Conservation (phyloP, 352 stramenopile species). For the Peronospora farinosa region DNA sequence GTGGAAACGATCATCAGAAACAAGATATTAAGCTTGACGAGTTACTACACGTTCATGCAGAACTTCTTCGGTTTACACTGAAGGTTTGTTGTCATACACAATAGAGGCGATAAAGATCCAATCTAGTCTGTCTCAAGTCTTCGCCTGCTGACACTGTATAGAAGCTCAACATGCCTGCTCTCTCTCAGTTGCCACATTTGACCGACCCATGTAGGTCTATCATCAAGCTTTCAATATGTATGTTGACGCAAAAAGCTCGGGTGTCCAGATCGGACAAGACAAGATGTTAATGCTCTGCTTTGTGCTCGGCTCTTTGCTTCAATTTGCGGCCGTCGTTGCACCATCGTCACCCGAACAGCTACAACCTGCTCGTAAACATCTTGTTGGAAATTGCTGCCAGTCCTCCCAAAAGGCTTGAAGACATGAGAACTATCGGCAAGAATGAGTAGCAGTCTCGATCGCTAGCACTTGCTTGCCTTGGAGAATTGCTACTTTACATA, state of each 20-base stretch:
- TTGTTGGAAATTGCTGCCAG: slow-evolving; percentile 22
- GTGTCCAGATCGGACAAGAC: slow-evolving; percentile 7
- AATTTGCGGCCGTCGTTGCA: slow-evolving; percentile 64
- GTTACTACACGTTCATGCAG: slow-evolving; percentile 19
- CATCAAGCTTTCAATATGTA: slow-evolving; percentile 44
- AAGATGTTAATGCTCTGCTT: slow-evolving; percentile 45
- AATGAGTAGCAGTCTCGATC: slow-evolving; percentile 18
- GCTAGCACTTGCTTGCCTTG: slow-evolving; percentile 47
- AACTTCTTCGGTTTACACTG: slow-evolving; percentile 39
- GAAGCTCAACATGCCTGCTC: slow-evolving; percentile 56
- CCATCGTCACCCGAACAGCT: slow-evolving; percentile 52
- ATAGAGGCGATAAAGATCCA: slow-evolving; percentile 59
- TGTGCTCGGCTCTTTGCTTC: slow-evolving; percentile 61
- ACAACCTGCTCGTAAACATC: slow-evolving; percentile 36
- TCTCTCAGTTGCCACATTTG: slow-evolving; percentile 43
- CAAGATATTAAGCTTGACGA: slow-evolving; percentile 40
- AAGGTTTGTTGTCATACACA: slow-evolving; percentile 36
- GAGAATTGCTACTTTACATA: slow-evolving; percentile 72
- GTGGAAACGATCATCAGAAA: too few relatives aligned
- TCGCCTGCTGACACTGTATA: slow-evolving; percentile 21
- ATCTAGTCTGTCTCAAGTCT: slow-evolving; percentile 54
- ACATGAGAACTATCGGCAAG: neutral
- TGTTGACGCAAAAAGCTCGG: slow-evolving; percentile 29
- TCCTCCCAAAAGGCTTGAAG: neutral
- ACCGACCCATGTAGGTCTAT: slow-evolving; percentile 72